These are phyloP conservation scores for Aspergillus carlsbadensis DNA, from an alignment of 495 filamentous ascomycete genomes.

Conservation along the genomic window DNA sequence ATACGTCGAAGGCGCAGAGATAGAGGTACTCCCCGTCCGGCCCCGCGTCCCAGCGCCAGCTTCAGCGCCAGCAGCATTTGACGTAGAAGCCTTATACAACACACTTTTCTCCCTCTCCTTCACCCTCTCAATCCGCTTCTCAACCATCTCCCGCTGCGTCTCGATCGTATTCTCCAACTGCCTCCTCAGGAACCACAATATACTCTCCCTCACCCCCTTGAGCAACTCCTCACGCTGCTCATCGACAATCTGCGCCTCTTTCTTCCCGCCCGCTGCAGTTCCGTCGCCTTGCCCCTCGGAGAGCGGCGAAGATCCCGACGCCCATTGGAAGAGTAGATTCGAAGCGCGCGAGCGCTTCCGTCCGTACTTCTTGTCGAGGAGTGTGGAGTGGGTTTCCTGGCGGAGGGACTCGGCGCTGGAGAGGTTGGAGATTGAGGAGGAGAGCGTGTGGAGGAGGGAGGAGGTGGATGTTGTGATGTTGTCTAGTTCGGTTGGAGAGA, in stretches of 20 bases:
- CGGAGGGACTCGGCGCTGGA: slow-evolving; percentile 80
- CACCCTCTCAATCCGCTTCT: slow-evolving; percentile 76
- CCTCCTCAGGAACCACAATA: slow-evolving; percentile 77
- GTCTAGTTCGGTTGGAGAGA: slow-evolving; percentile 70
- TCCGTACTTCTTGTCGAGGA: slow-evolving; percentile 69
- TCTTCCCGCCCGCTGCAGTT: slow-evolving; percentile 13
- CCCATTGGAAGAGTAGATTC: slow-evolving; percentile 19
- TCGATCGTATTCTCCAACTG: slow-evolving; percentile 71
- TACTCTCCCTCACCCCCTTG: slow-evolving; percentile 66
- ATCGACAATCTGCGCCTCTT: slow-evolving; percentile 64
- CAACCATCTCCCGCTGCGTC: slow-evolving; percentile 87
- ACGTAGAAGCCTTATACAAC: slow-evolving; percentile 57
- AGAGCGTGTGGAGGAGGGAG: slow-evolving; percentile 76
- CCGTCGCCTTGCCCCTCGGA: neutral
- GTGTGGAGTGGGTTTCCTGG: slow-evolving; percentile 62
- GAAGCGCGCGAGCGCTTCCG: slow-evolving; percentile 22
- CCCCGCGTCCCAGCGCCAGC: neutral
- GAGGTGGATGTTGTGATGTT: slow-evolving; percentile 83
- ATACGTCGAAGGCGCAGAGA: neutral
- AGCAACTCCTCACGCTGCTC: slow-evolving; percentile 65
- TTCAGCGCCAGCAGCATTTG: neutral
- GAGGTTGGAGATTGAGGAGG: slow-evolving; percentile 70
- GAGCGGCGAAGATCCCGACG: slow-evolving; percentile 17
- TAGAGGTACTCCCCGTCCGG: neutral
- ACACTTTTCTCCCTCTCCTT: slow-evolving; percentile 88